Percentiles rank a stretch among this genome's conserved stretches.
Conservation (phyloP, 176 grass and related monocot genomes). For the Bolboschoenus planiculmis region DNA sequence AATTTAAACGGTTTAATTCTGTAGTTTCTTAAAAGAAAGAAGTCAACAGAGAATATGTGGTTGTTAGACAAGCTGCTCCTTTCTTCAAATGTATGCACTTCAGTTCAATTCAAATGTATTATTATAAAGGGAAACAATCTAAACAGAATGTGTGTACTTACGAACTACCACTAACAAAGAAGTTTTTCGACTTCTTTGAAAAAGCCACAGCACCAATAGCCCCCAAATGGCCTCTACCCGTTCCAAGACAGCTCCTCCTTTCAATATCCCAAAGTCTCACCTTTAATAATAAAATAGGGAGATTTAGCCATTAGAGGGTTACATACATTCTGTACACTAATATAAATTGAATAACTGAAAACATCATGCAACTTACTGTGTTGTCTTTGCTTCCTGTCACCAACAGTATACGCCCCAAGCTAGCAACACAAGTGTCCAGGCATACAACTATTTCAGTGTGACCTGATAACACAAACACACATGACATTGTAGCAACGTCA, state of each 20-base stretch:
- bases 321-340: background rate
- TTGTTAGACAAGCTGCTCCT: background rate
- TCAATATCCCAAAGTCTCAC: conserved; percentile 80
- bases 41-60: background rate
- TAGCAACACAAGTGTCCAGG: conserved; percentile 64
- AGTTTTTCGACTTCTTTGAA: conserved; percentile 72
- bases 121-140: background rate
- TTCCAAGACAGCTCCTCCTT: conserved; percentile 68
- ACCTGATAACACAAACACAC: conserved; percentile 71
- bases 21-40: background rate
- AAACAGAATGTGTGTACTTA: conserved; percentile 25
- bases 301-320: background rate
- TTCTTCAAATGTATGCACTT: background rate
- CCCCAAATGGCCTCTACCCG: conserved; percentile 76
- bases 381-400: conserved; percentile 96
- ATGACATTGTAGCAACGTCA: conserved; percentile 82
- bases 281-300: conserved; percentile 25
- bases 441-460: conserved; percentile 96
- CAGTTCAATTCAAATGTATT: background rate
- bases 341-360: conserved; percentile 3
- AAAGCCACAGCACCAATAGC: conserved; percentile 86
- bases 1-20: background rate
- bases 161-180: conserved; percentile 94
- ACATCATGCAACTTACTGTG: conserved; percentile 46
- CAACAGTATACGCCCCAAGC: conserved; percentile 54